A percentile compares a stretch with the other conserved stretches of the same genome.
These are phyloP conservation scores for Aspergillus jensenii DNA, from an alignment of 2,329 filamentous ascomycete genomes.

Conservation along the genomic window DNA sequence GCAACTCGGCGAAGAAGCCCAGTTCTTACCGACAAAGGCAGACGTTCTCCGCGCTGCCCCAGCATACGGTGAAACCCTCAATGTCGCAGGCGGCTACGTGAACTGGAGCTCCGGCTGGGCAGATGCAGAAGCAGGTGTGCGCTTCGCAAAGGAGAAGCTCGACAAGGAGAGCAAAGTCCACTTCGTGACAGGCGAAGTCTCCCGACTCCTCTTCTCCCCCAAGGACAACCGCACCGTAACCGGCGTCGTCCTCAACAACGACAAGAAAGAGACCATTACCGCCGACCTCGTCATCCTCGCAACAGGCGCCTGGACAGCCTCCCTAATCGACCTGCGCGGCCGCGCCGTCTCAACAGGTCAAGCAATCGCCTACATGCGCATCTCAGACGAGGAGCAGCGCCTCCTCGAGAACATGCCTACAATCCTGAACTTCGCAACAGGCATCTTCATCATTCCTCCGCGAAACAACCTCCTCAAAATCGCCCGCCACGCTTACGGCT, in stretches of 20 bases:
- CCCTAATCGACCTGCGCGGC: conserved; percentile 74
- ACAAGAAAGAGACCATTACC: conserved; percentile 49
- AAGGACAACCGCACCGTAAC: conserved; percentile 21
- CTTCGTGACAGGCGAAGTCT: conserved; percentile 38
- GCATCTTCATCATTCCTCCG: conserved; percentile 58
- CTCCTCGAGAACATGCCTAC: conserved; percentile 67
- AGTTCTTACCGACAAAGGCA: conserved; percentile 32
- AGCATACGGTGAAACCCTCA: conserved; percentile 33
- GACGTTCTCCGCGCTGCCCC: conserved; percentile 37
- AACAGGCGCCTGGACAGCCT: conserved; percentile 82
- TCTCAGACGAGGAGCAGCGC: conserved; percentile 70
- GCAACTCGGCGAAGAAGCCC: conserved; percentile 32
- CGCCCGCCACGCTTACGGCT: conserved; percentile 69
- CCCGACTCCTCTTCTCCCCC: conserved; percentile 31
- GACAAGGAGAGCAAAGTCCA: conserved; percentile 36
- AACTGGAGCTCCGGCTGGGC: conserved; percentile 50
- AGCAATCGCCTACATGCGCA: conserved; percentile 71
- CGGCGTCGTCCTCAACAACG: conserved; percentile 50
- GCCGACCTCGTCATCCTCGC: conserved; percentile 78
- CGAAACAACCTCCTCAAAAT: conserved; percentile 63
- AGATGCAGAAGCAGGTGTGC: conserved; percentile 43
- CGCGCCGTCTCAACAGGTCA: conserved; percentile 80
- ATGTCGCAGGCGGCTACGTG: conserved; percentile 44
- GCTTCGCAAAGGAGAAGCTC: conserved; percentile 38
- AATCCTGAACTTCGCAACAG: conserved; percentile 47